Evolutionary conservation across 352 stramenopile genomes (phyloP), one percentile per base, ranked within the genome.

Genomic region (Nothophytophthora sp.): DNA sequence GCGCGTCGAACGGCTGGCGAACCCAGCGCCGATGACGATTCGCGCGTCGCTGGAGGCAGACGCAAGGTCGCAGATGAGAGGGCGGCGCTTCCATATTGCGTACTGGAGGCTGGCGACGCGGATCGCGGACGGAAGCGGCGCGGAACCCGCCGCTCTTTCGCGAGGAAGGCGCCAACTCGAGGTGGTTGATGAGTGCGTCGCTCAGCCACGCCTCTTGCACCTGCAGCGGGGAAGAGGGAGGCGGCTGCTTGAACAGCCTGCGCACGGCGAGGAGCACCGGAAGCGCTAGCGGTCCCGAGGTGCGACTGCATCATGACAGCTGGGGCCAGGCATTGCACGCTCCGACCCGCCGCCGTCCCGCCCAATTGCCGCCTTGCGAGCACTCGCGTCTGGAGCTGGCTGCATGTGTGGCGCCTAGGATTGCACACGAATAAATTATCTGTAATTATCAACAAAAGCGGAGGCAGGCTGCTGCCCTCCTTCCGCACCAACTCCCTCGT

Each of bases 361-460:
- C n/a, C n/a, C n/a, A n/a, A n/a, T n/a, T n/a, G n/a, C n/a, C n/a
- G n/a, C n/a, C n/a, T n/a, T n/a, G n/a, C n/a, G n/a, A n/a, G n/a
- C n/a, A n/a, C n/a, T n/a, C n/a, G n/a, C n/a, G n/a, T n/a, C n/a
- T n/a, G n/a, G n/a, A n/a, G n/a, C n/a, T n/a, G n/a, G n/a, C n/a
- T n/a, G n/a, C n/a, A n/a, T n/a, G n/a, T n/a, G n/a, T n/a, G n/a
- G n/a, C n/a, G n/a, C n/a, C n/a, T 8, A 34, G 15, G 22, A 19
- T 6, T 11, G 6, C 18, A 25, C 6, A 19, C 32, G 28, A 28
- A 54, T 67, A 36, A 68, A 63, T 68, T 63, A 68, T 60, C 63
- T 68, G 62, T 57, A 42, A 53, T 62, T 64, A 68, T 68, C 55
- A 63, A 37, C 53, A 68, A 68, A 67, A 68, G 41, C 23, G n/a